Base-by-base conservation (phyloP, 768 basidiomycete species). In the Pilatotrama ljubarskyi region DNA sequence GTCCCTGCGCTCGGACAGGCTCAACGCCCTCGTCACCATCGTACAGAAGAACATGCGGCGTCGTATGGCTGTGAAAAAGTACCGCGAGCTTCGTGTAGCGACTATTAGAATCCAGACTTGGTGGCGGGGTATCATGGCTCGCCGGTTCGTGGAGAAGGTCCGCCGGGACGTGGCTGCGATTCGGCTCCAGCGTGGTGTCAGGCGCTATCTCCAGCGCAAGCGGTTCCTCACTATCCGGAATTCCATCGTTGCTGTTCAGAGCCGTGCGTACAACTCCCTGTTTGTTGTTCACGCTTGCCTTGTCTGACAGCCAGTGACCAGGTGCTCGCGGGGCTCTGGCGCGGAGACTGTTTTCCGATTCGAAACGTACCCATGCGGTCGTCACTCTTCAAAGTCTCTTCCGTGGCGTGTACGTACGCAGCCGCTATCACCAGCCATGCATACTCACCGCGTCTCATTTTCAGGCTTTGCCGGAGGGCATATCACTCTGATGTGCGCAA, bases 11-110 rank as follows among this genome's bases (percentile, higher is more conserved):
- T 87, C 94, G 7, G 87, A 91, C 61, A 82, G 91, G 59, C 82
- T 98, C 53, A 95, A 96, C 70, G 79, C 87, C 20, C 84, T 99
- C 76, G 93, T 95, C 61, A 97, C 95, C 13, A 84, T 97, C 51
- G 90, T 99, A 2, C 97, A 98, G 78, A 98, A 98, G 85, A 98
- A 98, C 74, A 89, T 98, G 80, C 85, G 91, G 49, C 81, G 96
- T 52, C 82, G 84, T 46, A 82, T 97, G 80, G 94, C 92, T 7
- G 81, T 88, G 60, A 92, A 90, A 71, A 83, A 80, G 51, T 99
- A 95, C 69, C 82, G 81, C 57, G 75, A 80, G 54, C 79, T 94
- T 46, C 85, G 93, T 35, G 70, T 66, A 3, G 84, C 90, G 24
- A 85, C 94, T 1, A 88, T 98, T 72, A 87, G 77, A 69, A 87